A percentile compares a stretch with the other conserved stretches of the same genome.
These are phyloP conservation scores for Amborella trichopoda DNA, from an alignment of 164 flowering plant species.

Conservation along the genomic window DNA sequence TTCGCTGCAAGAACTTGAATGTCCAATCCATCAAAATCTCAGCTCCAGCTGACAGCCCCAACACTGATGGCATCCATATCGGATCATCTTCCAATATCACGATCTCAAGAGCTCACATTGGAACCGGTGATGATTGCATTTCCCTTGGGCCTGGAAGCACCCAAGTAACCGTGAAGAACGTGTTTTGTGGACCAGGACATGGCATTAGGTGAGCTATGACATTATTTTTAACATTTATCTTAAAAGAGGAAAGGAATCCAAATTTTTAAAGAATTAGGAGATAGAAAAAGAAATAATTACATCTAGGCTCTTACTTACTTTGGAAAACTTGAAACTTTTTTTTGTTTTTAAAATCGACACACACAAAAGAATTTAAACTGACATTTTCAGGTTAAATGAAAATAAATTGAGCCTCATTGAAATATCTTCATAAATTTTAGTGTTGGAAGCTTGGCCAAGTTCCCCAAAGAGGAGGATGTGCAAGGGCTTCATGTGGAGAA, in stretches of 20 bases:
- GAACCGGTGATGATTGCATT: conserved; percentile 38
- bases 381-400: too few relatives aligned
- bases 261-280: too few relatives aligned
- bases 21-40: conserved; percentile 12
- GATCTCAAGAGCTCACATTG: conserved; percentile 12
- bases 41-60: conserved; percentile 30
- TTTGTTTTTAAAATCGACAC: too few relatives aligned
- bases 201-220: conserved; percentile 33
- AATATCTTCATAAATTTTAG: too few relatives aligned
- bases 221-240: too few relatives aligned
- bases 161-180: conserved; percentile 9
- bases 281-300: too few relatives aligned
- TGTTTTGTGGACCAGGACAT: conserved; percentile 42
- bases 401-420: too few relatives aligned
- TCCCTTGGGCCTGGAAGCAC: conserved; percentile 26
- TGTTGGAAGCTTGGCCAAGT: conserved; percentile 31
- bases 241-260: too few relatives aligned
- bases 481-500: conserved; percentile 13
- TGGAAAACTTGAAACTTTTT: too few relatives aligned
- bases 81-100: conserved; percentile 13
- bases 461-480: conserved; percentile 20
- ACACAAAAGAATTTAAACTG: too few relatives aligned
- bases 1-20: conserved; percentile 14
- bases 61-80: conserved; percentile 44
- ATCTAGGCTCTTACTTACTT: too few relatives aligned